Evolutionary conservation across 768 basidiomycete species (phyloP).

Genomic region (Suillus hirtellus): DNA sequence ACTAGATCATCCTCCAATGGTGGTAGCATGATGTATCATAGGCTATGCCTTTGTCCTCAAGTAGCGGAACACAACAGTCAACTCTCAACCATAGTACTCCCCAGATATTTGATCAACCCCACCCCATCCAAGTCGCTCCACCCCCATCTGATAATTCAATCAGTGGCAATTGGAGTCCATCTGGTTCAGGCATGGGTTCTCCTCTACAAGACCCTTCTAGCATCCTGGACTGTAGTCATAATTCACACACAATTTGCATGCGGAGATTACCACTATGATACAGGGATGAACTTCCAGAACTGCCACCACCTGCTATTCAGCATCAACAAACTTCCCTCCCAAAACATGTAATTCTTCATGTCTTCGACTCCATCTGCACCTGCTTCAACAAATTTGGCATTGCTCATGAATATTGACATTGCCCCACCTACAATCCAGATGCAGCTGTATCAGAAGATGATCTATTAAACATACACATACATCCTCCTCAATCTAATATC

Average conservation of each 20-base stretch:
- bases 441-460: not conserved
- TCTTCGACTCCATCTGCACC: slow-evolving; percentile 19
- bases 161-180: no score
- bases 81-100: no score
- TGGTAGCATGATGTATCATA: no score
- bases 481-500: not conserved
- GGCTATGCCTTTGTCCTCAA: no score
- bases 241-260: not conserved
- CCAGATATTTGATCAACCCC: no score
- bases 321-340: not conserved
- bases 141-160: no score
- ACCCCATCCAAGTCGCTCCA: no score
- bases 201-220: no score
- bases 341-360: slow-evolving; percentile 15
- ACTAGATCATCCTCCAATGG: no score
- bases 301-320: slow-evolving; percentile 3
- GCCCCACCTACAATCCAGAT: slow-evolving; percentile 11
- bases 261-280: not conserved
- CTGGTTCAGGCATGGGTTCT: no score
- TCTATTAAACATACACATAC: not conserved
- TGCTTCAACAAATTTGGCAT: slow-evolving; percentile 19
- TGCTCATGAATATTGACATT: slow-evolving; percentile 16
- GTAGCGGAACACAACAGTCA: no score
- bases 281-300: slow-evolving; percentile 15
- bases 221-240: no score